These are phyloP conservation scores for Corymbia calophylla DNA, from an alignment of 441 rosid species.

Conservation along the genomic window DNA sequence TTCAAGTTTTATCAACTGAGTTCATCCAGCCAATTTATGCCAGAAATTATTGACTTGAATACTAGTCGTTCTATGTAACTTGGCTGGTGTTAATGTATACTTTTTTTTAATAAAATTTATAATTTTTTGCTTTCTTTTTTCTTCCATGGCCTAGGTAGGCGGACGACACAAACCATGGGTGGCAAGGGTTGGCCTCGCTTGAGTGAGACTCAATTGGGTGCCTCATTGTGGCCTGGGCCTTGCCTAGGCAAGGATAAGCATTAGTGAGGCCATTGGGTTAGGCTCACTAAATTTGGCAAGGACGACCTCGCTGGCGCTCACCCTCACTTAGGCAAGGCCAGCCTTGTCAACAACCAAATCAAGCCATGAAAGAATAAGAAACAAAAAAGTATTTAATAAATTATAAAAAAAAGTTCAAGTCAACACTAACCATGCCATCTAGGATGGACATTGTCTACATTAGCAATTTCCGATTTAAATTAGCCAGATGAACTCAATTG, in stretches of 20 bases:
- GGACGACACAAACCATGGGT: neutral
- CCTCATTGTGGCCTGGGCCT: neutral
- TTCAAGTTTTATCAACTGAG: no score
- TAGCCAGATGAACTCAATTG: neutral
- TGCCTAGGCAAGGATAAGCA: neutral
- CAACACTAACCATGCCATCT: rapidly evolving
- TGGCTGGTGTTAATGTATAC: no score
- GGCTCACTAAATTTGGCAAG: no score
- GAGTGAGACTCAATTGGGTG: neutral
- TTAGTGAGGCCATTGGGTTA: neutral
- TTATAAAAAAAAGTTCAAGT: no score
- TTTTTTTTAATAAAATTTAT: no score
- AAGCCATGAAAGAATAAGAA: neutral
- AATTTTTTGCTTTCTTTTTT: no score
- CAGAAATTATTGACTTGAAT: neutral
- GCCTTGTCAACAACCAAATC: no score
- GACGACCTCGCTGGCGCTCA: no score
- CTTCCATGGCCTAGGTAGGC: rapidly evolving
- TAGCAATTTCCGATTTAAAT: rapidly evolving
- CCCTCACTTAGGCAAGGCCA: no score
- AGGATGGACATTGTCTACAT: neutral
- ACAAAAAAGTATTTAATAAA: no score
- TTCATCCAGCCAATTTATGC: rapidly evolving
- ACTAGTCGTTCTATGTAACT: rapidly evolving
- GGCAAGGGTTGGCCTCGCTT: neutral